Base-by-base conservation (phyloP, 176 grass and related monocot genomes). In the Hordeum vulgare region DNA sequence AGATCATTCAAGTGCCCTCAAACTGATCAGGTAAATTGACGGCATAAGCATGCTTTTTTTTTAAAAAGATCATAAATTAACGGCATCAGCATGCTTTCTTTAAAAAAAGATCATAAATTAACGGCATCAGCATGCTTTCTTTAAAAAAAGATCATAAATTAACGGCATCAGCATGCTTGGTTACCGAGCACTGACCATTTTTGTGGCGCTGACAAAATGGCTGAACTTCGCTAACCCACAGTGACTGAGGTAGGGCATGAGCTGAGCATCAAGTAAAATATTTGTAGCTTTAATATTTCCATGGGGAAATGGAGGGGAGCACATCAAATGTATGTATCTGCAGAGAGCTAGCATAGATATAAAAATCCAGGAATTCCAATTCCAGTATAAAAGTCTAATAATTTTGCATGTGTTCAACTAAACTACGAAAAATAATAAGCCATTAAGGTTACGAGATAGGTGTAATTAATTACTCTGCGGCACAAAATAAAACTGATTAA, bases 251-350 rank as follows among this genome's bases (percentile, higher is more conserved):
- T 86, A 94, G 64, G 96, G 96, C 87, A 93, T 91, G 47, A 95
- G 87, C 82, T 98, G 89, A 85, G 92, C 90, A 85, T 98, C 96
- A 40, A 98, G 93, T 64, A 98, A 89, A 90, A 98, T 91, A 86
- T 98, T 98, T 85, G 79, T 83, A 28, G 96, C 78, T 86, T 93
- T 95, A 71, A 98, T 91, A 81, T 98, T 98, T 87, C 91, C 93
- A 86, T 98, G 96, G 67, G 81, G 77, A 80, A 98, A 74, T 76
- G 96, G 82, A 91, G 96, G 93, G 77, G 89, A 93, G 81, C 93
- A 95, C 18, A 82, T 84, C 69, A 86, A 86, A 63, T 98, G 96
- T 61, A 98, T 88, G 77, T 93, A 98, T 82, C 96, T 98, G 82
- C 62, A 88, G 60, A 70, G 56, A 47, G 39, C 7, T 81, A 80